Conservation (phyloP, 352 stramenopile species). For the Saprolegnia parasitica region DNA sequence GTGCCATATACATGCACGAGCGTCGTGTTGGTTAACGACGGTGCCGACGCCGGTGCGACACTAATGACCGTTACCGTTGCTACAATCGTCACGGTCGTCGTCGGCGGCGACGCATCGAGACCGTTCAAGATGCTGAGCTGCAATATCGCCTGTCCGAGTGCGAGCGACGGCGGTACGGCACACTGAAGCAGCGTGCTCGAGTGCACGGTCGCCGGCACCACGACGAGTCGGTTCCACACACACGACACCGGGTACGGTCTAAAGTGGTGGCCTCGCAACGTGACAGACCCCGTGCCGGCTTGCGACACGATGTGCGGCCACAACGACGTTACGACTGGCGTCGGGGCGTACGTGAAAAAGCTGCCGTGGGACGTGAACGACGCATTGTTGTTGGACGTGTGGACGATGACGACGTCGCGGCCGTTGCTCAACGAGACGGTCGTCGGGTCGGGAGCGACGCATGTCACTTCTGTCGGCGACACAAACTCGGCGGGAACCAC, state of each 20-base stretch:
- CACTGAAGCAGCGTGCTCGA: conserved; percentile 44
- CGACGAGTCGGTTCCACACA: conserved; percentile 9
- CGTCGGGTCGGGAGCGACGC: conserved; percentile 48
- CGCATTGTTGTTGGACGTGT: conserved; percentile 66
- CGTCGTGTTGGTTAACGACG: conserved; percentile 51
- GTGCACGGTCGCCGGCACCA: conserved; percentile 36
- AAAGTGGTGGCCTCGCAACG: conserved; percentile 25
- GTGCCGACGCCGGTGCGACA: conserved; percentile 49
- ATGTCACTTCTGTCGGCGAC: conserved; percentile 66
- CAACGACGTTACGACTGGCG: conserved; percentile 48
- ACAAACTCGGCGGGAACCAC: conserved; percentile 54
- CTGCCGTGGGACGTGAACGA: conserved; percentile 56
- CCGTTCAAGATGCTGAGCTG: conserved; percentile 55
- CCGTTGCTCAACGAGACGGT: conserved; percentile 27
- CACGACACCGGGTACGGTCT: conserved; percentile 9
- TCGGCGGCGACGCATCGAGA: conserved; percentile 46
- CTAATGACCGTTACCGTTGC: conserved; percentile 42
- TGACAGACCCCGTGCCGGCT: neutral
- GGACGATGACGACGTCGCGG: conserved; percentile 39
- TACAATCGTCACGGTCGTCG: conserved; percentile 44
- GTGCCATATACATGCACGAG: conserved; percentile 57
- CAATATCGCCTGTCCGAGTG: conserved; percentile 35
- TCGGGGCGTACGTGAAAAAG: conserved; percentile 75
- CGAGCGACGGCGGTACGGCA: conserved; percentile 35
- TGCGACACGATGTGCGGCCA: conserved; percentile 33